These are phyloP conservation scores for Beta corolliflora DNA, from an alignment of 179 eudicot genomes.

Conservation along the genomic window DNA sequence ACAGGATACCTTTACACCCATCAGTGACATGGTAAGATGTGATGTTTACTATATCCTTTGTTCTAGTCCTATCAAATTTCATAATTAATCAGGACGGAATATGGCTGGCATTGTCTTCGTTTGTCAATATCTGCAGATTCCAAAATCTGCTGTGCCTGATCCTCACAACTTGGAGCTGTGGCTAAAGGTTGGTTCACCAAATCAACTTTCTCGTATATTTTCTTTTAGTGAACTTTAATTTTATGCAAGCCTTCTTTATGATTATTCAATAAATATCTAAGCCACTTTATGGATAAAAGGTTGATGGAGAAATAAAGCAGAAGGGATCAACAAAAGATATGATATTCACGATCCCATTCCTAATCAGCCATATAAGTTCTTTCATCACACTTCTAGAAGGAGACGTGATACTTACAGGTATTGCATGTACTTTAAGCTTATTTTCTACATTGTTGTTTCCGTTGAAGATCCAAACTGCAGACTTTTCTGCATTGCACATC, in stretches of 20 bases:
- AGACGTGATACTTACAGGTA: conserved; percentile 96
- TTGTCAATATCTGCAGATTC: conserved; percentile 48
- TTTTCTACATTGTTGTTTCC: not conserved
- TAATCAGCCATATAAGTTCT: conserved; percentile 93
- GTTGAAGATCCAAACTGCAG: not conserved
- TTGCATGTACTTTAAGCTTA: not conserved
- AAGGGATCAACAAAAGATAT: conserved; percentile 88
- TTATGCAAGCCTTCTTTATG: not conserved
- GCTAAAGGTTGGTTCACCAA: conserved; percentile 62
- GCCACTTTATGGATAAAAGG: conserved; percentile 42
- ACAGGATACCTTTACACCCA: conserved; percentile 98
- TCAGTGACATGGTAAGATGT: conserved; percentile 73
- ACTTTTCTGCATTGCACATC: not conserved
- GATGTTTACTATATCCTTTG: not conserved
- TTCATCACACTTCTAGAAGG: conserved; percentile 92
- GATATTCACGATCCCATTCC: conserved; percentile 88
- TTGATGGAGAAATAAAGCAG: conserved; percentile 87
- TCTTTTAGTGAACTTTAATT: not conserved
- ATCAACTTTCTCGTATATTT: conserved; percentile 1
- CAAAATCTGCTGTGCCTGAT: conserved; percentile 73
- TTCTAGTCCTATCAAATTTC: not conserved
- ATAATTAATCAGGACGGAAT: not conserved
- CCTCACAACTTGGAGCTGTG: conserved; percentile 91
- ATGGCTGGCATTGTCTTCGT: not conserved
- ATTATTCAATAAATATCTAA: conserved; percentile 14